Base-by-base conservation (phyloP, 495 filamentous ascomycete genomes). In the Aspergillus cavernicola region DNA sequence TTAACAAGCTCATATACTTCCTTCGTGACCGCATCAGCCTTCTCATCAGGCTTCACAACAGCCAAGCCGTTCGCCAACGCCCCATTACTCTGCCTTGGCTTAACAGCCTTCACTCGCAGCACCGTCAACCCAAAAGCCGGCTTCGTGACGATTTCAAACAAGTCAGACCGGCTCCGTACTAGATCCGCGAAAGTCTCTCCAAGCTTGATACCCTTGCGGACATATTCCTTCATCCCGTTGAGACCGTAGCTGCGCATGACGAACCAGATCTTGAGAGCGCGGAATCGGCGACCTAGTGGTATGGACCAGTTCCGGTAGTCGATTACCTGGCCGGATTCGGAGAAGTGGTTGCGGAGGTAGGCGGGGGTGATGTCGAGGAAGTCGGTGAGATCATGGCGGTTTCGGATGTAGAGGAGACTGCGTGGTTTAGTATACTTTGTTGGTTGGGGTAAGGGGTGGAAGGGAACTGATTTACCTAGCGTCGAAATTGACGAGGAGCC, bases 241-340 rank as follows among this genome's bases (percentile, higher is more conserved):
- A 91, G 72, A 0, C 93, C 93, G 62, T 95, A 97, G 26, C 80
- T 86, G 35, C 93, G 80, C 61, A 98, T 74, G 12, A 98, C 93
- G 65, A 97, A 97, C 93, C 93, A 98, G 62, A 96, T 87, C 77
- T 98, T 98, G 43, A 98, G 70, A 1, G 86, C 81, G 11, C 93
- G 77, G 77, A 98, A 97, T n/a, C 93, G 81, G 6, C 93, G 80
- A 11, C 93, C 93, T 0, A 98, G 82, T 10, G 93, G 93, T 63
- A 98, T 96, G 69, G 95, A 91, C 93, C 93, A 98, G 77, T 98
- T 95, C 20, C 93, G 83, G 71, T 98, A 97, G 65, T 98, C 93
- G 31, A 90, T 96, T 2, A 98, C 93, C 6, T 91, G 78, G 1
- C 92, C 92, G 38, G 78, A 79, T 52, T 91, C 88, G 0, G 85